A percentile compares a stretch with the other conserved stretches of the same genome.
Conservation (phyloP, 1,139 yeast genomes). For the Nematodospora anomalae region DNA sequence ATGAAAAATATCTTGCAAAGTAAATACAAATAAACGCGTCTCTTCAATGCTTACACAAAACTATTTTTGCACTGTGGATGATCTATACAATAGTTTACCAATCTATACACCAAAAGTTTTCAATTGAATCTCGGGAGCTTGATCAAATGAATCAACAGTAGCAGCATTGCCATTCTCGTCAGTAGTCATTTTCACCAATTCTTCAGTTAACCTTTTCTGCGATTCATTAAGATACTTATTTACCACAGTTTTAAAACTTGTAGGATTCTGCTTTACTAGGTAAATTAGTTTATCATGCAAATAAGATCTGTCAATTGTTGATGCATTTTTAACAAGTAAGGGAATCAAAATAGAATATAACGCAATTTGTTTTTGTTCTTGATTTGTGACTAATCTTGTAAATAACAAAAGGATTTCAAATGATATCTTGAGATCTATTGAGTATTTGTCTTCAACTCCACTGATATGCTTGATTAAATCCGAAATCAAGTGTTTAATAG, state of each 20-base stretch:
- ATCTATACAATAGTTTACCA: too few relatives aligned
- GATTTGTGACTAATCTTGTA: slow-evolving; percentile 32
- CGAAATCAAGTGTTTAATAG: slow-evolving; percentile 34
- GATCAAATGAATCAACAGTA: slow-evolving; percentile 13
- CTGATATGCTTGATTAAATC: slow-evolving; percentile 25
- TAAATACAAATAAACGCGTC: slow-evolving; percentile 7
- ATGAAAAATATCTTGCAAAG: too few relatives aligned
- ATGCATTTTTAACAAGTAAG: slow-evolving; percentile 39
- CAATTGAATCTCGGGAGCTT: slow-evolving; percentile 31
- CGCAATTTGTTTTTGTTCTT: slow-evolving; percentile 29
- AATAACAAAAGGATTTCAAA: slow-evolving; percentile 57
- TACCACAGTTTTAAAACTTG: slow-evolving; percentile 55
- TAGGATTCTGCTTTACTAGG: slow-evolving; percentile 50
- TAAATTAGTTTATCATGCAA: slow-evolving; percentile 52
- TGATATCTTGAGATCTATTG: slow-evolving; percentile 39
- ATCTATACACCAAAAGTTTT: slow-evolving; percentile 32
- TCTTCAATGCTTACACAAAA: slow-evolving; percentile 22
- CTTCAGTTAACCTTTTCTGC: slow-evolving; percentile 43
- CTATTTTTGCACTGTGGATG: too few relatives aligned
- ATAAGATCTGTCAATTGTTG: slow-evolving; percentile 33
- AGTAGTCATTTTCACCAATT: slow-evolving; percentile 32
- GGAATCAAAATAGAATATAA: slow-evolving; percentile 51
- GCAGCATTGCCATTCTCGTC: slow-evolving; percentile 6
- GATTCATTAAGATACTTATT: slow-evolving; percentile 31
- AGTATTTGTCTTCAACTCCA: slow-evolving; percentile 10